Base-by-base conservation (phyloP, 139 green algal species). In the Coelastrella sp. region DNA sequence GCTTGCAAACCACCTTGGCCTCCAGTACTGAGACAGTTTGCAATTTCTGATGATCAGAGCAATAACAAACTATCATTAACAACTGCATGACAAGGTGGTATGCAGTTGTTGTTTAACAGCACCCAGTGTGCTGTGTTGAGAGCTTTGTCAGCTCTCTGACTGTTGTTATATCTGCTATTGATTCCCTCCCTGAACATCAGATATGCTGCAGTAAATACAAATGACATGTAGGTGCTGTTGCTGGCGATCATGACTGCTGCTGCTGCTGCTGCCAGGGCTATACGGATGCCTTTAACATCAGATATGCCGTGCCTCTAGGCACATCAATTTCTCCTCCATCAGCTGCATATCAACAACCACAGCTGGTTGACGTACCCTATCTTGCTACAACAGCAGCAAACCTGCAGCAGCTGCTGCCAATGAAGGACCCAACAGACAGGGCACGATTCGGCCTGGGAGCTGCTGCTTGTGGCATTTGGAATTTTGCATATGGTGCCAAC, bases 401-500 rank as follows among this genome's bases (percentile, higher is more conserved):
- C 13, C 19, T 57, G 9, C 62, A 67, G 2, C 50, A 76, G 27
- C 32, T 62, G 48, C 45, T 48, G 48, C 37, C 40, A 51, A 21
- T 27, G 34, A 6, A 32, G 6, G 60, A n/a, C 34, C 74, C 19
- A 59, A 53, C 53, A 51, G 84, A 74, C 60, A 48, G 37, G n/a
- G 25, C 45, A 5, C 53, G 15, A 27, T 50, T 66, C 59, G 50
- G 62, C 4, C 37, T 84, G 2, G 62, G 60, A 19, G 78, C 35
- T 35, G 60, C 78, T 30, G 5, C 59, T 43, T 30, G 17, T 53
- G 45, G 45, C 11, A 67, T 93, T 9, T 94, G 91, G 90, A 89
- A 90, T 59, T 94, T 95, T 84, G 87, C 90, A 2, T 95, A 89
- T 51, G 92, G 92, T 2, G 91, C 89, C 7, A 94, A 94, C 88